Evolutionary conservation across 2,329 filamentous ascomycete genomes (phyloP), one percentile per base, ranked within the genome.

Genomic region (Dothideomycetidae sp.): DNA sequence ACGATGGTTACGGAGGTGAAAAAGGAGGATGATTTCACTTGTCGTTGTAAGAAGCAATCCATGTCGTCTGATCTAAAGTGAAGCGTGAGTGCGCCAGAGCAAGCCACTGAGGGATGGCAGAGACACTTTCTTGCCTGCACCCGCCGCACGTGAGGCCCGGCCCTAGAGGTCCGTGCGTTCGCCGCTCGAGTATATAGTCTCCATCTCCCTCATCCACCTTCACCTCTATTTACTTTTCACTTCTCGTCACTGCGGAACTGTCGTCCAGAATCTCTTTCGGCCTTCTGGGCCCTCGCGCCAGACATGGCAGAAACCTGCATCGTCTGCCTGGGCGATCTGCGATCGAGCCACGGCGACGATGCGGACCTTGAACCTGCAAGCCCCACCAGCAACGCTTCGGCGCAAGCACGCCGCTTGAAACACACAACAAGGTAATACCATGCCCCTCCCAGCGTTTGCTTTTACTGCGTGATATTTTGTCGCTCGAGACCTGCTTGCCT

Each of bases 271-370:
- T 19, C 29, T 31, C 12, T 9, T 32, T 4, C 28, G 29, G 36
- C 28, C 36, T 29, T 33, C 17, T n/a, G 13, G 36, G 36, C 36
- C 36, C 13, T n/a, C 3, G 13, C 33, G 36, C 36, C 36, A 32
- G 40, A 40, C 48, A 77, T 75, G 74, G 70, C 72, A 60, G 73
- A 77, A 57, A 73, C 71, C 51, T 79, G 75, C 61, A 79, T 79
- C 61, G 75, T 79, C 57, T 79, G 75, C 64, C 66, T 79, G 63
- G 74, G 73, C 64, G 73, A 78, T 64, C 70, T 79, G 61, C 70
- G 67, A 59, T 67, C 64, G 31, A 39, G 39, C 36, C 39, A 36
- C 37, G 43, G 41, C 42, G 46, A 42, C 41, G 46, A 44, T 33
- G 42, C 47, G 36, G 43, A 42, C 46, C 44, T n/a, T n/a, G n/a